phyloP scores from a whole-genome alignment of 108 stramenopile species.

The Cyclotella baltica region DNA sequence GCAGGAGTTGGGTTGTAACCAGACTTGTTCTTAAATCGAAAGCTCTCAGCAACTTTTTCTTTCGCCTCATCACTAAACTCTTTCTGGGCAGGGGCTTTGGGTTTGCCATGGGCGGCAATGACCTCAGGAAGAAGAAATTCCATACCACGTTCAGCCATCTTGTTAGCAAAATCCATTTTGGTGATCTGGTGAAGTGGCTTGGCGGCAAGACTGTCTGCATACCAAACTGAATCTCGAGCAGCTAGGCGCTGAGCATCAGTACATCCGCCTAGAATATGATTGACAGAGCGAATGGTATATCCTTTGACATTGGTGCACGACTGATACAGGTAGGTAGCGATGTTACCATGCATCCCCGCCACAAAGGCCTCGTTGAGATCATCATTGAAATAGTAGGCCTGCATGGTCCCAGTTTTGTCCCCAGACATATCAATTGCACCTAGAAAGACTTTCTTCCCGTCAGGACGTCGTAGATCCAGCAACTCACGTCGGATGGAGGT shows the following conservation, averaged over 20 bases:
- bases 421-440: not conserved
- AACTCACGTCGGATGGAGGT: not conserved
- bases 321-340: not conserved
- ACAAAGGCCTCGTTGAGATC: not conserved
- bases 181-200: too few species aligned
- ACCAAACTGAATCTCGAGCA: too few species aligned
- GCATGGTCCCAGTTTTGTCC: not conserved
- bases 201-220: too few species aligned
- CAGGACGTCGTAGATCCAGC: not conserved
- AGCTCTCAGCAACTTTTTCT: not conserved
- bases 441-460: constrained; percentile 4
- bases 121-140: too few species aligned
- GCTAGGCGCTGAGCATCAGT: not conserved
- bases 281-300: not conserved
- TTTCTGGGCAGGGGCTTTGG: too few species aligned
- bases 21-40: not conserved
- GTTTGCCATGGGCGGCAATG: too few species aligned
- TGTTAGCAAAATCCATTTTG: too few species aligned
- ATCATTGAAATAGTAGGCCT: constrained; percentile 3
- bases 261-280: not conserved
- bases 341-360: not conserved
- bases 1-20: not conserved
- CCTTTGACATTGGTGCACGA: not conserved
- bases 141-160: too few species aligned
- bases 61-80: not conserved